phyloP scores from a whole-genome alignment of 106 monocot species.

The Acorus calamus region DNA sequence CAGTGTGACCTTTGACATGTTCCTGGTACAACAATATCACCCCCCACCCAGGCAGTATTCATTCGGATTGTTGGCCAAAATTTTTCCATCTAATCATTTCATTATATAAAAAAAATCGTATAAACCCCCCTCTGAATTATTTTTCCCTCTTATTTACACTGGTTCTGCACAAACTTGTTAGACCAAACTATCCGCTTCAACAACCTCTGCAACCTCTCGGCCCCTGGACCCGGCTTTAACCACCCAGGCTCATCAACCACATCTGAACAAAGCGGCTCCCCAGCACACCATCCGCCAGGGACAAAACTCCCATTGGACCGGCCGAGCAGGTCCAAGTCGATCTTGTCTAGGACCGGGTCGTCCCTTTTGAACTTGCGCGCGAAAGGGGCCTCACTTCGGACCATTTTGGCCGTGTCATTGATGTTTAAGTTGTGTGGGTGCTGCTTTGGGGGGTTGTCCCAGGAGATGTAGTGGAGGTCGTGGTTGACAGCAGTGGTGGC shows the following conservation, averaged over 20 bases:
- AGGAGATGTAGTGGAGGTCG: background rate
- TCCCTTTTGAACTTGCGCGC: constrained; percentile 21
- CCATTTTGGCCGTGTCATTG: background rate
- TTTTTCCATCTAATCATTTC: no score
- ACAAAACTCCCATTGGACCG: constrained; percentile 4
- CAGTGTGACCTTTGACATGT: no score
- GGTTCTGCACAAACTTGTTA: no score
- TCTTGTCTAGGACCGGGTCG: constrained; percentile 8
- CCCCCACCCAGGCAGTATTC: no score
- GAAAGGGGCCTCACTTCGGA: constrained; percentile 9
- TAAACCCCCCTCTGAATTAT: no score
- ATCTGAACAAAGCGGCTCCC: constrained; percentile 4
- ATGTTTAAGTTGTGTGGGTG: no score
- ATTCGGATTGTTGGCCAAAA: no score
- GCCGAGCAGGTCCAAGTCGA: constrained; percentile 8
- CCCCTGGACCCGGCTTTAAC: constrained; percentile 1
- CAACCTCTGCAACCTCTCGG: background rate
- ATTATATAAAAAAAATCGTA: no score
- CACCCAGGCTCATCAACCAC: background rate
- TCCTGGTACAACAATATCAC: no score
- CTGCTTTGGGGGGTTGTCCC: no score
- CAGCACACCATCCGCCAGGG: constrained; percentile 13
- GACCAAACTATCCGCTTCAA: background rate
- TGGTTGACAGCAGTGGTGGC: constrained; percentile 50
- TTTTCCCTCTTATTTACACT: no score